Percentiles rank a stretch among this genome's conserved stretches.
Evolutionary conservation across 805 yeast species (phyloP).

Genomic region (Isabelozyma rhagii): DNA sequence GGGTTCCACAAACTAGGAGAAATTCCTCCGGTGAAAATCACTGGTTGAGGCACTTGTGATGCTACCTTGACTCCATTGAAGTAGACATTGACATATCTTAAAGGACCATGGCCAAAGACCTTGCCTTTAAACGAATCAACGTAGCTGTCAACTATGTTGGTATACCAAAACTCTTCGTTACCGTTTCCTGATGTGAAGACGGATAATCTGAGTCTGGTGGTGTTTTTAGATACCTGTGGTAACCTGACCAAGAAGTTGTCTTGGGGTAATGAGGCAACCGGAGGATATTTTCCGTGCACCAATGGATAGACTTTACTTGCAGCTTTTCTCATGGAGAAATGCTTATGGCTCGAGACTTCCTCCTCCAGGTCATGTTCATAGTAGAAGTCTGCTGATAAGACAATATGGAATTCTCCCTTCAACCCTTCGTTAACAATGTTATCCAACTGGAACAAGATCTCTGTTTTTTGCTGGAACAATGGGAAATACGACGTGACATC

Average conservation of each 20-base stretch:
- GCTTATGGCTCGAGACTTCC: neutral
- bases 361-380: constrained; percentile 14
- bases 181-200: constrained; percentile 72
- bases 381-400: constrained; percentile 52
- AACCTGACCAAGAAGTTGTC: constrained; percentile 33
- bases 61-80: constrained; percentile 59
- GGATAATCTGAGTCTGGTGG: constrained; percentile 57
- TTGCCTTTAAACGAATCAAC: constrained; percentile 34
- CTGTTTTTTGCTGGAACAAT: constrained; percentile 44
- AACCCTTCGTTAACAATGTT: constrained; percentile 53
- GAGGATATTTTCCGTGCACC: constrained; percentile 15
- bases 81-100: constrained; percentile 62
- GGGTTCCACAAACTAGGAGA: constrained; percentile 82
- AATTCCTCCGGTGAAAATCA: constrained; percentile 76
- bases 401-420: constrained; percentile 59
- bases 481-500: constrained; percentile 59
- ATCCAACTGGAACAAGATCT: constrained; percentile 59
- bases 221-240: constrained; percentile 50
- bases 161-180: constrained; percentile 82
- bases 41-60: constrained; percentile 65
- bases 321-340: constrained; percentile 28
- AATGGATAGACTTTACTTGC: constrained; percentile 42
- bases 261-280: constrained; percentile 45
- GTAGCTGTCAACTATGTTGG: constrained; percentile 52
- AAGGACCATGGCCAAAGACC: constrained; percentile 65